Evolutionary conservation across 495 filamentous ascomycete genomes (phyloP), one percentile per base, ranked within the genome.

Genomic region (Lophium mytilinum): DNA sequence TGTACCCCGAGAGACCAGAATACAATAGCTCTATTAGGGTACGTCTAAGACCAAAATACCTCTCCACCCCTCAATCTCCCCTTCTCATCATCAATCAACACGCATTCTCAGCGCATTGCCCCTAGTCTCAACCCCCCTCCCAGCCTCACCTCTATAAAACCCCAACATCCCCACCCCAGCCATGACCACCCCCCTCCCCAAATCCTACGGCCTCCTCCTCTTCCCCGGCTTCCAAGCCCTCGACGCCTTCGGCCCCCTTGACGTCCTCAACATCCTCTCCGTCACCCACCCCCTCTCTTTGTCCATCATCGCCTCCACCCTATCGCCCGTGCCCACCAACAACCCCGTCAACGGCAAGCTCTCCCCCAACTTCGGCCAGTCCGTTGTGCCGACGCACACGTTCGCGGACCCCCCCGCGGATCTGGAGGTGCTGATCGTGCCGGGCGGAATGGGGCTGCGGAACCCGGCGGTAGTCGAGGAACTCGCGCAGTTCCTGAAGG

Each of bases 351-450:
- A 63, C 0, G 15, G 18, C 12, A 47, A 58, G 11, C 33, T 18
- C 0, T 18, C 65, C 11, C 66, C 66, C 37, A 66, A 70, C 33
- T 71, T 78, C 41, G 53, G 66, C 12, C 70, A 83, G 56, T 53
- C 54, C 49, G 63, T 86, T 33, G 57, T 83, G 6, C 83, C 85
- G 17, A 88, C 85, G 3, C 83, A 83, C 68, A 84, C 82, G 0
- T 85, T 81, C 62, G 59, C 55, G 11, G 68, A 71, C 3, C 75
- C 74, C 0, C 63, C 63, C 1, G 61, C 71, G 14, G 70, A 69
- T 24, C 64, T 88, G 5, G 85, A 90, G 43, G 77, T 87, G 9
- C 74, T 89, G 4, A 65, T 89, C 45, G 70, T 90, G 3, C 85
- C 68, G 0, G 86, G 86, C 4, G 86, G 86, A 0, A 10, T 69